phyloP scores from a whole-genome alignment of 441 rosid species.

The Pelargonium myrrhifolium region DNA sequence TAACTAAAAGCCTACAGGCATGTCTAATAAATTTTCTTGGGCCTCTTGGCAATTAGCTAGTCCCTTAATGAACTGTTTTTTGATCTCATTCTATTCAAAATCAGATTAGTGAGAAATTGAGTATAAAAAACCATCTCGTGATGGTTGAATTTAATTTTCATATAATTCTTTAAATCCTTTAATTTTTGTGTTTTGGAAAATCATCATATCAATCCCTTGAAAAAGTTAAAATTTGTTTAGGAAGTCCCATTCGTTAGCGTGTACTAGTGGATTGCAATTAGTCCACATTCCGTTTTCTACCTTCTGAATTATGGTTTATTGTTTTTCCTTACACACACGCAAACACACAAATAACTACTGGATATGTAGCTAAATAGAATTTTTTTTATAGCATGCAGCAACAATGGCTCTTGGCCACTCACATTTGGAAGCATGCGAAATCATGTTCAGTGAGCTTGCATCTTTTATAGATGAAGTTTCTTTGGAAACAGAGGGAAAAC shows the following conservation, averaged over 20 bases:
- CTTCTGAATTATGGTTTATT: not conserved
- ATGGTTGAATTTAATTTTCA: not conserved
- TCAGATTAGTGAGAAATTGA: not conserved
- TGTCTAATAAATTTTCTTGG: not conserved
- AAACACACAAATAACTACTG: not conserved
- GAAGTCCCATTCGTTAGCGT: not conserved
- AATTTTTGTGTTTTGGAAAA: not conserved
- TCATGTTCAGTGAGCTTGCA: slow-evolving; percentile 86
- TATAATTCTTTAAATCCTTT: too few species aligned
- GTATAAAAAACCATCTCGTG: not conserved
- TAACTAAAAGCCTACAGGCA: not conserved
- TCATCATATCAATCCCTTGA: too few species aligned
- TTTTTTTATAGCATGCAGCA: slow-evolving; percentile 69
- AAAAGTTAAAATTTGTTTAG: not conserved
- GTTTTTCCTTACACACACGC: not conserved
- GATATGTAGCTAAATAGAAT: slow-evolving; percentile 19
- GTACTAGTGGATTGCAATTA: not conserved
- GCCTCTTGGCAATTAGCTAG: not conserved
- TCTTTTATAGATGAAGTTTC: slow-evolving; percentile 94
- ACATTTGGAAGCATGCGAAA: slow-evolving; percentile 96
- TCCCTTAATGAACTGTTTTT: not conserved
- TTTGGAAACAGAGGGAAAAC: slow-evolving; percentile 87
- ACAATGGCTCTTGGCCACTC: slow-evolving; percentile 99
- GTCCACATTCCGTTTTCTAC: not conserved
- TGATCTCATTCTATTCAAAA: not conserved